A percentile compares a stretch with the other conserved stretches of the same genome.
Evolutionary conservation across 805 yeast species (phyloP).

Genomic region (Cyberlindnera amylophila): DNA sequence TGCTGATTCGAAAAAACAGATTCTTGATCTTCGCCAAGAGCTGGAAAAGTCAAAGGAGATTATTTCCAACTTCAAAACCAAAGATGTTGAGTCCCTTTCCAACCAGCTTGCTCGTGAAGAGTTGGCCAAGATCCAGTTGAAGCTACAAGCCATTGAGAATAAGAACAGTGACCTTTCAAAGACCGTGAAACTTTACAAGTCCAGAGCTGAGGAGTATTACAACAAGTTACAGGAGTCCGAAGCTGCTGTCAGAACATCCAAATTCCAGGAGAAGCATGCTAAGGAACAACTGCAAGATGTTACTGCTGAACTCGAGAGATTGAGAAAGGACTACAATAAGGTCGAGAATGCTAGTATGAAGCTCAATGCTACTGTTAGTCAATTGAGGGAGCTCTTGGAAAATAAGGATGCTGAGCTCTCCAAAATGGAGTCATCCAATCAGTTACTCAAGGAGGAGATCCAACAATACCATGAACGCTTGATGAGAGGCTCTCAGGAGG

Average conservation of each 20-base stretch:
- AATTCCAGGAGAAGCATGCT: conserved; percentile 55
- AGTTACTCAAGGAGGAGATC: conserved; percentile 52
- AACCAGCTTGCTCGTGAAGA: conserved; percentile 34
- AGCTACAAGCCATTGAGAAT: conserved; percentile 51
- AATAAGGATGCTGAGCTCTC: conserved; percentile 54
- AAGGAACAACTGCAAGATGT: conserved; percentile 51
- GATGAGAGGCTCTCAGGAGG: conserved; percentile 36
- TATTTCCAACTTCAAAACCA: conserved; percentile 11
- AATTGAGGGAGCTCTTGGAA: conserved; percentile 52
- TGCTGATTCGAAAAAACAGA: conserved; percentile 37
- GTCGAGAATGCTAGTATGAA: conserved; percentile 52
- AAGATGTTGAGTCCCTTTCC: conserved; percentile 16
- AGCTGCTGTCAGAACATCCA: conserved; percentile 58
- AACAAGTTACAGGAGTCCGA: conserved; percentile 77
- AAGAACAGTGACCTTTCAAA: conserved; percentile 54
- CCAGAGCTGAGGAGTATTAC: conserved; percentile 70
- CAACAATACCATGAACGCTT: conserved; percentile 47
- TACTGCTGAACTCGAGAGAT: conserved; percentile 40
- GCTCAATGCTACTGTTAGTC: conserved; percentile 46
- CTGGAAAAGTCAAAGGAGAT: conserved; percentile 36
- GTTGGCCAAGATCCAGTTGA: conserved; percentile 46
- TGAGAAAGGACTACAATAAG: conserved; percentile 50
- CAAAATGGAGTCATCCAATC: conserved; percentile 44
- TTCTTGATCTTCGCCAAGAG: conserved; percentile 37
- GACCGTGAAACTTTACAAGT: conserved; percentile 57